Base-by-base conservation (phyloP, 2,329 filamentous ascomycete genomes). In the Colletotrichum sp. region DNA sequence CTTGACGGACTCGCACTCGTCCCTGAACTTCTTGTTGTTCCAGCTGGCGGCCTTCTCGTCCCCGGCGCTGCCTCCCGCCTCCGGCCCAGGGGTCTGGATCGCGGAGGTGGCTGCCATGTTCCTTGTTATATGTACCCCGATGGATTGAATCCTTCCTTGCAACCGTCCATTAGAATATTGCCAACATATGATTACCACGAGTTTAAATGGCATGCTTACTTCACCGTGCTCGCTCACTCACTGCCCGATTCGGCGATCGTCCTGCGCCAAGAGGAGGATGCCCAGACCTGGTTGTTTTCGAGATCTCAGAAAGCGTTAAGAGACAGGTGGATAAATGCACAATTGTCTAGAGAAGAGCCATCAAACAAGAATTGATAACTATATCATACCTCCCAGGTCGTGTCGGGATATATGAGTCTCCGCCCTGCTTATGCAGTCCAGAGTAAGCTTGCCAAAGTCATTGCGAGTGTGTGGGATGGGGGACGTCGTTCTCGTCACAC, bases 1-100 rank as follows among this genome's bases (percentile, higher is more conserved):
- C 59, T 83, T 86, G 12, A 82, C 79, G 6, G 77, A 69, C 6
- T 89, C 86, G 52, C 81, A 82, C 60, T 90, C 89, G 9, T 90
- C 88, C 62, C 81, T 85, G 69, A 82, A 82, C 80, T 87, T 85
- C 78, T 84, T 85, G 16, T 82, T 81, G 68, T 82, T 81, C 78
- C 81, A 82, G 67, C 69, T 71, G 10, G 73, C 67, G 15, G 73
- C 81, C 62, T 82, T 80, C 55, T 82, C 81, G 77, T 82, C 81
- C 6, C 76, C 55, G 12, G 71, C 72, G 44, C 68, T 70, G 26
- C 60, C 71, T 28, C 69, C 75, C 73, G 66, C 63, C 60, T 77
- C 70, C 10, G 76, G 69, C 36, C 70, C 26, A 24, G 75, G 67
- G n/a, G 70, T 76, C 59, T 78, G 76, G 15, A 75, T 66, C 32